Evolutionary conservation across 306 rosid genomes (phyloP).

Genomic region (Medicago ruthenica): DNA sequence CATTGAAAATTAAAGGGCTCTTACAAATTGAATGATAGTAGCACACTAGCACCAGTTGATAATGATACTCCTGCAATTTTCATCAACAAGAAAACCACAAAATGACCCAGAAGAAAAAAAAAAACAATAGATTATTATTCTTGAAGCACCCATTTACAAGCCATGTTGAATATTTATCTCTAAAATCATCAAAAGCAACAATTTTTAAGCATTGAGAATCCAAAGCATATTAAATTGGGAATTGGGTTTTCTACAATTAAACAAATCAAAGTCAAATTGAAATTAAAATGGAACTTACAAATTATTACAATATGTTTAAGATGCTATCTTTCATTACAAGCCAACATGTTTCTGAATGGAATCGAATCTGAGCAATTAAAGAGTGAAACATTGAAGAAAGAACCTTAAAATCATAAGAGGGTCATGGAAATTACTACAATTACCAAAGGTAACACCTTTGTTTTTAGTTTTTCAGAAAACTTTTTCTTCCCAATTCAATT

Average conservation of each 20-base stretch:
- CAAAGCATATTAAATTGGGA: constrained; percentile 33
- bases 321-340: constrained; percentile 28
- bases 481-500: background rate
- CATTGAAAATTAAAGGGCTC: constrained; percentile 23
- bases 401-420: constrained; percentile 35
- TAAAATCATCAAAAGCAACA: constrained; percentile 15
- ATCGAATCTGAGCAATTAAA: constrained; percentile 43
- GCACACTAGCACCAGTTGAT: background rate
- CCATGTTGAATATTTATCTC: constrained; percentile 23
- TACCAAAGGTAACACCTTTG: background rate
- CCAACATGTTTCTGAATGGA: constrained; percentile 39
- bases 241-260: constrained; percentile 37
- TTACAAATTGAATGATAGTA: constrained; percentile 25
- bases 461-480: background rate
- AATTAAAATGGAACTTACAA: constrained; percentile 37
- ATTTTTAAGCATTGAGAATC: constrained; percentile 30
- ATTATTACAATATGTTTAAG: background rate
- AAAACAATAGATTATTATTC: constrained; percentile 22
- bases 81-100: constrained; percentile 32
- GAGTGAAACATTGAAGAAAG: constrained; percentile 43
- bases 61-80: constrained; percentile 12
- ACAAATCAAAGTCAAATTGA: constrained; percentile 36
- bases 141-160: constrained; percentile 31
- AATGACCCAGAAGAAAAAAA: background rate
- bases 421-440: constrained; percentile 12